Percentiles rank a stretch among this genome's conserved stretches.
Evolutionary conservation across 2,329 filamentous ascomycete species (phyloP).

Genomic region (Eutypella sp.): DNA sequence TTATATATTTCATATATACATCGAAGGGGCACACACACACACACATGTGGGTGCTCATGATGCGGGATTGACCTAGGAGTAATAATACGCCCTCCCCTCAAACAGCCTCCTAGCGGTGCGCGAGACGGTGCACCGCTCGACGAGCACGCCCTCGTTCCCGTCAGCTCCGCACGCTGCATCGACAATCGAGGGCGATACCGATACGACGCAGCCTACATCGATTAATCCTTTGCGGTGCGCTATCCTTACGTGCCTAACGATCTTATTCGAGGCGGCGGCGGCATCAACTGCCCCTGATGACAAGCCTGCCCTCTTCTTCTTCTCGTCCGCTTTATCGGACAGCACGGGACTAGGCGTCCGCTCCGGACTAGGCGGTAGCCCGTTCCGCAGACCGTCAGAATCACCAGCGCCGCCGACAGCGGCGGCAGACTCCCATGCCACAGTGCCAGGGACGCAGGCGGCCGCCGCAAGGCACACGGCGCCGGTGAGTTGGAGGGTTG

Average conservation of each 20-base stretch:
- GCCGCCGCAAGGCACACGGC: constrained; percentile 43
- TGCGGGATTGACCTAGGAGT: constrained; percentile 1
- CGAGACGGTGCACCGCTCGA: constrained; percentile 24
- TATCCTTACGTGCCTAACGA: constrained; percentile 13
- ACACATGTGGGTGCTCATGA: background rate
- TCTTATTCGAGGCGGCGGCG: background rate
- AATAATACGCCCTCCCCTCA: constrained; percentile 27
- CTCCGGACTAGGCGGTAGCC: too few species aligned
- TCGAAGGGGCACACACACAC: background rate
- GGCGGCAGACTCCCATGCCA: constrained; percentile 16
- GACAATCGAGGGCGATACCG: background rate
- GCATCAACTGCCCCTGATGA: too few species aligned
- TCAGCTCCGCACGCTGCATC: too few species aligned
- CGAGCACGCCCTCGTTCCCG: constrained; percentile 11
- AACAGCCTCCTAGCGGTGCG: constrained; percentile 28
- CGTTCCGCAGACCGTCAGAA: too few species aligned
- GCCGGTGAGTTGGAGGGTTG: constrained; percentile 47
- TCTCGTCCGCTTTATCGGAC: too few species aligned
- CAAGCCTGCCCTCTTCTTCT: too few species aligned
- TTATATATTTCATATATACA: too few species aligned
- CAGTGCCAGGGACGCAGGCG: constrained; percentile 35
- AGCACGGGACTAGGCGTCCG: too few species aligned
- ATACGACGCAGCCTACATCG: constrained; percentile 16
- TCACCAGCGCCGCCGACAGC: background rate
- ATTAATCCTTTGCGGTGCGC: constrained; percentile 26